Evolutionary conservation across 176 grass and related monocot species (phyloP).

Genomic region (Avena insularis): DNA sequence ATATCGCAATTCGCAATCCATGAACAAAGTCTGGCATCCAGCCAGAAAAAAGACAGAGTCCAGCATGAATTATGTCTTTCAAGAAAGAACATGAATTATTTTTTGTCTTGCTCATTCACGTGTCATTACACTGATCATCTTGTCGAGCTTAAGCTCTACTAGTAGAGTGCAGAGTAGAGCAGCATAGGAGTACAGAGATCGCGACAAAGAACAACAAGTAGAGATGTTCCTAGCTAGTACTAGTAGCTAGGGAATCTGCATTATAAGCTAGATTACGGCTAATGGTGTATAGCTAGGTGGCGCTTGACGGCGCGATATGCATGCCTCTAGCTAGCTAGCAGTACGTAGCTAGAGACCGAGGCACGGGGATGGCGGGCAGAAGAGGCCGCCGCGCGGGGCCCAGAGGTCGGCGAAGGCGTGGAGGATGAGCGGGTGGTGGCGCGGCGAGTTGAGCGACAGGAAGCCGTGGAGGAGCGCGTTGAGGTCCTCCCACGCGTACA

Average conservation of each 20-base stretch:
- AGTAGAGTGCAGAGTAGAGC: background rate
- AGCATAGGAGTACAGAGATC: background rate
- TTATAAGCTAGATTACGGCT: constrained; percentile 11
- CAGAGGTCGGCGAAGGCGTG: constrained; percentile 87
- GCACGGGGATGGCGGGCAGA: constrained; percentile 66
- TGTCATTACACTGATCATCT: background rate
- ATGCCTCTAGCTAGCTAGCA: background rate
- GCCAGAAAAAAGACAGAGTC: background rate
- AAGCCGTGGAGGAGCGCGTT: constrained; percentile 79
- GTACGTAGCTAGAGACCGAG: constrained; percentile 16
- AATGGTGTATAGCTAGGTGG: background rate
- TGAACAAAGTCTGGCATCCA: too few relatives aligned
- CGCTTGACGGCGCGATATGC: background rate
- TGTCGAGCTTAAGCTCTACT: background rate
- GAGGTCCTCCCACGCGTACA: constrained; percentile 97
- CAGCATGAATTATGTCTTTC: background rate
- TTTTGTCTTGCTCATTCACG: background rate
- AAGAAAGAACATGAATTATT: too few relatives aligned
- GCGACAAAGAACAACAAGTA: background rate
- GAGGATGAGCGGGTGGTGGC: constrained; percentile 84
- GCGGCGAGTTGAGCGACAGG: constrained; percentile 82
- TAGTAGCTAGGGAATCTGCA: background rate
- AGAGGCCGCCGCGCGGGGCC: constrained; percentile 49
- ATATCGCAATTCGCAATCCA: background rate
- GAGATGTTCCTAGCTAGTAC: background rate